Conservation (phyloP, 2,329 filamentous ascomycete species). For the Aspergillus pseudonomiae region DNA sequence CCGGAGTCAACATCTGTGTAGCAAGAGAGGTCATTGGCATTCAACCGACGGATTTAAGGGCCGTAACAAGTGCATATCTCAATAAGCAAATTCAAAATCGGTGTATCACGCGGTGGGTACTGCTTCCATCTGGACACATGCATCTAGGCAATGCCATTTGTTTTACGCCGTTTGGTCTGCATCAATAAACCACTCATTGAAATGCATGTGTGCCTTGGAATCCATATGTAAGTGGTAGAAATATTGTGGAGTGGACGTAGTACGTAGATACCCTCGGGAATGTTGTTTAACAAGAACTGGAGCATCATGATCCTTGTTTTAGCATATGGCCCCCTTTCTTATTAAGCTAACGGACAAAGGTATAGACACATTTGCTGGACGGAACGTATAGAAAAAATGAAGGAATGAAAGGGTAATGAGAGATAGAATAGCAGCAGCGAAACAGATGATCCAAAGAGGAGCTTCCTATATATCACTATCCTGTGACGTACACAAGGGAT, state of each 20-base stretch:
- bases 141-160: no score
- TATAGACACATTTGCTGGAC: neutral
- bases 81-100: no score
- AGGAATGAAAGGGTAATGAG: neutral
- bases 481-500: neutral
- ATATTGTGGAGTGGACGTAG: neutral
- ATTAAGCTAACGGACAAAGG: neutral
- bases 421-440: neutral
- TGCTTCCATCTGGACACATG: no score
- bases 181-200: no score
- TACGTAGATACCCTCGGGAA: neutral
- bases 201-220: no score
- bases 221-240: neutral
- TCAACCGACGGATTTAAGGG: no score
- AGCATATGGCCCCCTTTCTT: neutral
- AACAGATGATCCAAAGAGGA: neutral
- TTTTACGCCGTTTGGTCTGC: no score
- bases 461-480: neutral
- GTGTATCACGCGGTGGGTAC: no score
- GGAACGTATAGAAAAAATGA: neutral
- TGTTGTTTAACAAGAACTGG: neutral
- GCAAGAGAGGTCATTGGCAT: no score
- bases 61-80: no score
- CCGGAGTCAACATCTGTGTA: no score
- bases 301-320: neutral